Conservation (phyloP, 140 eudicot species). For the Cichorium intybus region DNA sequence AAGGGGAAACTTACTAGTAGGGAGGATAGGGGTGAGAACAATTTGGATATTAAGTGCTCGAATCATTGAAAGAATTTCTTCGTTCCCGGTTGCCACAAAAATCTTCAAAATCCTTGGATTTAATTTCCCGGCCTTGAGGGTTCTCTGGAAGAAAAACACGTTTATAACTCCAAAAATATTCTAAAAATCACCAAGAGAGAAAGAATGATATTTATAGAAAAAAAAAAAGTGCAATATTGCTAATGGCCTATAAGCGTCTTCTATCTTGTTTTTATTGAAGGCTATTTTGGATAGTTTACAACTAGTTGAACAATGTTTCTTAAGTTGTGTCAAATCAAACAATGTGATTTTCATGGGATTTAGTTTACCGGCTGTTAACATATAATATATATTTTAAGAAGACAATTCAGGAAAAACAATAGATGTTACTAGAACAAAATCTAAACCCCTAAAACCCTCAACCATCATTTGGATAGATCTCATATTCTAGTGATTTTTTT, state of each 20-base stretch:
- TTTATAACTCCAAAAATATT: neutral
- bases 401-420: too few relatives aligned
- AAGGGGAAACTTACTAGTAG: conserved; percentile 69
- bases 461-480: too few relatives aligned
- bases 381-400: too few relatives aligned
- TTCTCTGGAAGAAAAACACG: conserved; percentile 51
- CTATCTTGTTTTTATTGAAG: neutral
- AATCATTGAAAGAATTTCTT: conserved; percentile 64
- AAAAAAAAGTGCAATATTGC: neutral
- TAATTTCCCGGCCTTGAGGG: conserved; percentile 84
- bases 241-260: neutral
- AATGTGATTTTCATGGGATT: neutral
- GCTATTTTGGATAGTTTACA: neutral
- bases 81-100: conserved; percentile 66
- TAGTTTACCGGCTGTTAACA: too few relatives aligned
- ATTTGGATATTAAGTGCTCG: conserved; percentile 47
- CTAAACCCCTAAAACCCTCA: too few relatives aligned
- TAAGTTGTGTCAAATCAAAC: neutral
- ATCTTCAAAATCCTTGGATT: conserved; percentile 67
- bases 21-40: conserved; percentile 40
- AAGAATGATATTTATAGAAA: neutral
- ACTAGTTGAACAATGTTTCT: neutral
- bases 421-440: too few relatives aligned
- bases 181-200: neutral
- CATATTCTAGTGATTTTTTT: too few relatives aligned